Evolutionary conservation across 768 basidiomycete species (phyloP).

Genomic region (Suillus brevipes): DNA sequence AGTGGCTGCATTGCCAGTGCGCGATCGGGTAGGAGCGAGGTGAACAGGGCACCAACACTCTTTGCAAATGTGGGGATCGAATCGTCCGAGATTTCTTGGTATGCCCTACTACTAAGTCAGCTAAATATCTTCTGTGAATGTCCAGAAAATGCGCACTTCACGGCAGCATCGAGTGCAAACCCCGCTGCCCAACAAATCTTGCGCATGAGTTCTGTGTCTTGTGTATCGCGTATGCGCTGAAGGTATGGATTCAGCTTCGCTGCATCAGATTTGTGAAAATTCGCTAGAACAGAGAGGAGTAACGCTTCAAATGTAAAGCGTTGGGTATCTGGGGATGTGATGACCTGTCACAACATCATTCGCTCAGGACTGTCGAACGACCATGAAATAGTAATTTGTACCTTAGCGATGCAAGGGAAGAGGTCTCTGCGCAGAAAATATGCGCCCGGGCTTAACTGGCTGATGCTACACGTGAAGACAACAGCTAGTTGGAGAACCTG

Average conservation of each 20-base stretch:
- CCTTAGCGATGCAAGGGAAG: slow-evolving; percentile 53
- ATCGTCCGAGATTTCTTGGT: slow-evolving; percentile 57
- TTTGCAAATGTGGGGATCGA: slow-evolving; percentile 48
- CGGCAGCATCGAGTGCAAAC: slow-evolving; percentile 48
- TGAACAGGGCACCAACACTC: slow-evolving; percentile 53
- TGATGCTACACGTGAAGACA: slow-evolving; percentile 57
- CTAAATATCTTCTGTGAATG: background rate
- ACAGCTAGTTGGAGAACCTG: slow-evolving; percentile 57
- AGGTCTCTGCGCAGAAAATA: slow-evolving; percentile 67
- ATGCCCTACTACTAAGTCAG: slow-evolving; percentile 41
- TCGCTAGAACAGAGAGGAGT: slow-evolving; percentile 61
- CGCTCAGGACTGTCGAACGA: background rate
- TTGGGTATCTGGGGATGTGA: slow-evolving; percentile 55
- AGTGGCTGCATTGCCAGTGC: slow-evolving; percentile 47
- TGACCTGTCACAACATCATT: slow-evolving; percentile 40
- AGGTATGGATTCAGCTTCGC: slow-evolving; percentile 69
- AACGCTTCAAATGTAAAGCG: slow-evolving; percentile 59
- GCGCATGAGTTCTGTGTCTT: slow-evolving; percentile 52
- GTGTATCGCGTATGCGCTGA: slow-evolving; percentile 46
- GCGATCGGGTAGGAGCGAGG: slow-evolving; percentile 54
- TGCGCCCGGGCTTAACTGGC: slow-evolving; percentile 67
- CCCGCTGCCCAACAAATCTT: slow-evolving; percentile 60
- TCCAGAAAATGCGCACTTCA: slow-evolving; percentile 42
- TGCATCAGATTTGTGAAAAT: slow-evolving; percentile 73
- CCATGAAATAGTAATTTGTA: slow-evolving; percentile 20